Conservation (phyloP, 106 monocot genomes). For the Apostasia ramifera region DNA sequence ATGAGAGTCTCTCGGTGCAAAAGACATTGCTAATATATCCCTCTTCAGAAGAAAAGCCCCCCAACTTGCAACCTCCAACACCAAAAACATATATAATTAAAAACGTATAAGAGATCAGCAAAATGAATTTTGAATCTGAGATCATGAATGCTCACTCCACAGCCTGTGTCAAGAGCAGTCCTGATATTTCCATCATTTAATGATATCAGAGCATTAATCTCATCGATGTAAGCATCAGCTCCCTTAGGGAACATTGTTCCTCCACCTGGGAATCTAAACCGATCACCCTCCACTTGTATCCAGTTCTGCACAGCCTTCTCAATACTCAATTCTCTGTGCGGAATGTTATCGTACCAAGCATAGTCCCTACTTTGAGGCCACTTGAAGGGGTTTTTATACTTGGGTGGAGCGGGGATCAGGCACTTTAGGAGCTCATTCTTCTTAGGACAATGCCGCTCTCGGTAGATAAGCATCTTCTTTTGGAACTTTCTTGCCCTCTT, state of each 20-base stretch:
- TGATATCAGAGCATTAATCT: conserved; percentile 31
- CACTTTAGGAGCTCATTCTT: conserved; percentile 35
- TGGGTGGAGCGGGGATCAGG: conserved; percentile 39
- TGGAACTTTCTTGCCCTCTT: conserved; percentile 28
- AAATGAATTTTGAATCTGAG: not conserved
- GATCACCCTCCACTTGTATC: conserved; percentile 41
- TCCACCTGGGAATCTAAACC: conserved; percentile 40
- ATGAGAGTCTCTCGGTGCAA: conserved; percentile 44
- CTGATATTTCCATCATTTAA: conserved; percentile 32
- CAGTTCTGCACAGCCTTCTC: conserved; percentile 60
- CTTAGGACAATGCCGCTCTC: conserved; percentile 52
- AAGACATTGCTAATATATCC: conserved; percentile 45
- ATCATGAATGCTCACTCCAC: conserved; percentile 26
- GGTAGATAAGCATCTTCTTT: conserved; percentile 20
- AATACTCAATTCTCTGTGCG: conserved; percentile 44
- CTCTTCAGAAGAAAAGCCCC: conserved; percentile 44
- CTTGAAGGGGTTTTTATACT: conserved; percentile 42
- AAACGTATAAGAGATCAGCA: not conserved
- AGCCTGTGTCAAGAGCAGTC: conserved; percentile 53
- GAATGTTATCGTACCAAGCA: conserved; percentile 50
- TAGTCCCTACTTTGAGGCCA: conserved; percentile 55
- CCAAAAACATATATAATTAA: conserved; percentile 7
- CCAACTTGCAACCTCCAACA: conserved; percentile 39
- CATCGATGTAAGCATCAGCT: conserved; percentile 40
- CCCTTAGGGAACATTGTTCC: conserved; percentile 47